Evolutionary conservation across 257 asterid species (phyloP).

Genomic region (Ilex asprella): DNA sequence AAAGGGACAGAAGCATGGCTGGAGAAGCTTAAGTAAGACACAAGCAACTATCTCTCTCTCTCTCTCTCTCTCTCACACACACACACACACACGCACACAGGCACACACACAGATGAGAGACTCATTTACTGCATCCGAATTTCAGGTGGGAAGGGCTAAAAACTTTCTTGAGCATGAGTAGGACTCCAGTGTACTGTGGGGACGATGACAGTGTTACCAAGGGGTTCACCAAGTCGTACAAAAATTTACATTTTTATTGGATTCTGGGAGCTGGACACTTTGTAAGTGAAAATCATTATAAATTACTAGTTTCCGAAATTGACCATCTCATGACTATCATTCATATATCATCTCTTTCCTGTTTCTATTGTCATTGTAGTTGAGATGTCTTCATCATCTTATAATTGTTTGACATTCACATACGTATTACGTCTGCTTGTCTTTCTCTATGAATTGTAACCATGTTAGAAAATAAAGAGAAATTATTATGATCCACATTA

Average conservation of each 20-base stretch:
- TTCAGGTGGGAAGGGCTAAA: conserved; percentile 81
- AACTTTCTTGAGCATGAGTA: conserved; percentile 45
- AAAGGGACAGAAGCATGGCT: conserved; percentile 95
- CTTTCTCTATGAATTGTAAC: too few species aligned
- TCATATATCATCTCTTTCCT: neutral
- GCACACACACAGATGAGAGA: too few species aligned
- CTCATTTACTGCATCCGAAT: neutral
- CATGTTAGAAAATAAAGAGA: too few species aligned
- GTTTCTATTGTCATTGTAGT: too few species aligned
- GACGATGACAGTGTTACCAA: conserved; percentile 32
- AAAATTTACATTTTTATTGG: conserved; percentile 75
- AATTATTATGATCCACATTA: too few species aligned
- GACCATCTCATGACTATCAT: neutral
- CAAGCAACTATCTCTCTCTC: neutral
- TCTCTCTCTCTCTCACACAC: too few species aligned
- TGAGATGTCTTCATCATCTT: too few species aligned
- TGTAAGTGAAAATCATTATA: conserved; percentile 37
- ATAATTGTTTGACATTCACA: too few species aligned
- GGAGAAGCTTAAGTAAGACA: conserved; percentile 72
- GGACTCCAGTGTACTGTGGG: conserved; percentile 63
- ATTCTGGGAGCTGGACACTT: conserved; percentile 98
- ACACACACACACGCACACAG: too few species aligned
- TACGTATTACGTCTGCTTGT: too few species aligned
- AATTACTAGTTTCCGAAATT: neutral
- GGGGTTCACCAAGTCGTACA: conserved; percentile 68